Base-by-base conservation (phyloP, 176 grass and related monocot genomes). In the Rhipidocladum racemiflorum region DNA sequence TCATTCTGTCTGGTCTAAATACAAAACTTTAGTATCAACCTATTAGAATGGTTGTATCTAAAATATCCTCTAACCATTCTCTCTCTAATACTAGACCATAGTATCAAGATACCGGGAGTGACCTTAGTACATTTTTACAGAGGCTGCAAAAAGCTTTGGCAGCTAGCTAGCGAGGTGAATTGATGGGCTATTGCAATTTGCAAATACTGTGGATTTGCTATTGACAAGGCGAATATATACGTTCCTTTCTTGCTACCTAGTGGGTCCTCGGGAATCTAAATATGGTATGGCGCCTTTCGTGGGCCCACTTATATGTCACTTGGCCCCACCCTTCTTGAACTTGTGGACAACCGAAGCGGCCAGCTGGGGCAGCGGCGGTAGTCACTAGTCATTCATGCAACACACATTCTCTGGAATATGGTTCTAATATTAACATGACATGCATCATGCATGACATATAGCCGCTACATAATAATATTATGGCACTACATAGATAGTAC, bases 161-260 rank as follows among this genome's bases (percentile, higher is more conserved):
- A 43, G 65, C 44, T 16, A 48, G 14, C 13, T 16, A 48, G 14
- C 13, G 4, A 44, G 36, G 11, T 43, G 66, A n/a, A 5, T 6
- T 7, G 34, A 40, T 12, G 21, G 38, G 24, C n/a, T 50, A 18
- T 6, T 6, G 15, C 16, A 18, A 50, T 50, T 50, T 18, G 48
- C 16, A 50, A 50, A 50, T 6, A 50, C 6, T 18, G 16, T 18
- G 48, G 16, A 17, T 50, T 54, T 28, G 30, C 29, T 28, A 36
- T 39, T 65, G 16, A n/a, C 10, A 68, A 60, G 0, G 53, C 24
- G 25, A 38, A 44, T 72, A 0, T 63, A 44, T 72, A 0, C 63
- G 56, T 72, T 72, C 23, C 66, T 85, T 78, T 78, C 65, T 78
- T 70, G 53, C 53, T 9, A 23, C 51, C 73, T 71, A 85, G 74